Base-by-base conservation (phyloP, 1,284 basidiomycete genomes). In the Flammula alnicola region DNA sequence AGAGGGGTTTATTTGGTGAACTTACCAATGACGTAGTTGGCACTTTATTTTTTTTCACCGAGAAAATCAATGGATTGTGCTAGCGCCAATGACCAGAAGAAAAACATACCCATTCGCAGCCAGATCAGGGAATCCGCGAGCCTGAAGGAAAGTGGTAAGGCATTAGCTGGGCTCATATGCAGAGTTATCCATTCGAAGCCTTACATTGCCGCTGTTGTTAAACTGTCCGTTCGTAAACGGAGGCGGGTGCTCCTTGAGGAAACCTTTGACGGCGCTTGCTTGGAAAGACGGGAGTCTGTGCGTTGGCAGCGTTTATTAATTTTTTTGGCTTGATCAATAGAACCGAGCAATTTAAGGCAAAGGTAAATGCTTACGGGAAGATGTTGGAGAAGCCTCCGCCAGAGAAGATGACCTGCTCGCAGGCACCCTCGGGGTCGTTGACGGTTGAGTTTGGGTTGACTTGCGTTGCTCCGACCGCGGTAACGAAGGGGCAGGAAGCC, bases 341-440 rank as follows among this genome's bases (percentile, higher is more conserved):
- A n/a, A n/a, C n/a, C n/a, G 22, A 29, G 11, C 7, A 33, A 29
- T 17, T 25, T 12, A 1, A 12, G 17, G 1, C 8, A 14, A 23
- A 14, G 3, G n/a, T 16, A 9, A 22, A 22, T 32, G 56, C 62
- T 43, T 22, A 66, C 57, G 62, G 49, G 59, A 68, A 69, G 22
- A 70, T 80, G 74, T 77, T 72, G 38, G 70, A 74, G 60, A 80
- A 81, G 11, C 77, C 80, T 38, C 73, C 77, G 32, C 81, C 81
- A 12, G 68, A 70, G 52, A 68, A 70, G 30, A 71, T 66, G 27
- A 69, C 65, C 44, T 70, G 63, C 50, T 71, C 68, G 56, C 72
- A 75, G 26, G 69, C 69, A 20, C 62, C 64, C 58, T 76, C 73
- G n/a, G 71, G 66, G 33, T 69, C 67, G 26, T 61, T 61, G 5